Evolutionary conservation across 768 basidiomycete genomes (phyloP).

Genomic region (Amanita rimosa): DNA sequence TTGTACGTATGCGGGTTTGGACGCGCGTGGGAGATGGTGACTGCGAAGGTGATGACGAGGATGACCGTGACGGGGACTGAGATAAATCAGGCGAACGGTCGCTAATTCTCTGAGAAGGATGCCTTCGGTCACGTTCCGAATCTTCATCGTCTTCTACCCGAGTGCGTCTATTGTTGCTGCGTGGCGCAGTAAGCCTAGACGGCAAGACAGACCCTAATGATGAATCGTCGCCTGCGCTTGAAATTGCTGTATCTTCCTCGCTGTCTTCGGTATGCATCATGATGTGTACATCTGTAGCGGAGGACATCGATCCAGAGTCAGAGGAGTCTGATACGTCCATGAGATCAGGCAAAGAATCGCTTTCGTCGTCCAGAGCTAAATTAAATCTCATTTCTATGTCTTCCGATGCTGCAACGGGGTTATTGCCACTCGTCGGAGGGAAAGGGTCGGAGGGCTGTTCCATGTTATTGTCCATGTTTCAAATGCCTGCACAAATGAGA

Average conservation of each 20-base stretch:
- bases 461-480: not conserved
- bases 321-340: slow-evolving; percentile 9
- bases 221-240: not conserved
- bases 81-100: slow-evolving; percentile 13
- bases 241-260: not conserved
- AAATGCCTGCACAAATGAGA: not conserved
- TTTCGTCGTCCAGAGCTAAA: slow-evolving; percentile 10
- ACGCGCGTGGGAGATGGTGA: slow-evolving; percentile 6
- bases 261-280: slow-evolving; percentile 6
- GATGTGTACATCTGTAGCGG: slow-evolving; percentile 2
- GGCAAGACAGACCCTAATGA: not conserved
- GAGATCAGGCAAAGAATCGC: slow-evolving; percentile 18
- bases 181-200: slow-evolving; percentile 9
- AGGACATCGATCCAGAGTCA: not conserved
- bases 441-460: not conserved
- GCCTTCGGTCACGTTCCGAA: slow-evolving; percentile 47
- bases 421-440: not conserved
- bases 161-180: slow-evolving; percentile 31
- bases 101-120: slow-evolving; percentile 46
- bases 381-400: not conserved
- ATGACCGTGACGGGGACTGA: slow-evolving; percentile 8
- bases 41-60: slow-evolving; percentile 8
- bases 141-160: slow-evolving; percentile 56
- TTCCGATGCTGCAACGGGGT: not conserved
- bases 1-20: slow-evolving; percentile 5